These are phyloP conservation scores for Spathaspora sp. DNA, from an alignment of 1,139 yeast genomes.

Conservation along the genomic window DNA sequence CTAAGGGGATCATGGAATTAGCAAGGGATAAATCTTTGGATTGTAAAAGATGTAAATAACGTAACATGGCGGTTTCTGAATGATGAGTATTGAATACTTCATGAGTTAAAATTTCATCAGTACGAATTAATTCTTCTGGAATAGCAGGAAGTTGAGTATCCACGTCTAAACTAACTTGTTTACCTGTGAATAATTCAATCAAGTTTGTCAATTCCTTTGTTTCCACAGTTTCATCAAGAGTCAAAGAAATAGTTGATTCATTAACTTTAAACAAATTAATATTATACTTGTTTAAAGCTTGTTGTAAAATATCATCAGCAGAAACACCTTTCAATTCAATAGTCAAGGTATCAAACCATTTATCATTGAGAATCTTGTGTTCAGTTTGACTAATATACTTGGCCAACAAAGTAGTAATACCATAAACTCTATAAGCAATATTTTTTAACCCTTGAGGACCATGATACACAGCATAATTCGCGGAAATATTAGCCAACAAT, in stretches of 20 bases:
- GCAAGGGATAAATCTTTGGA: slow-evolving; percentile 89
- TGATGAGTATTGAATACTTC: slow-evolving; percentile 86
- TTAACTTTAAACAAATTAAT: slow-evolving; percentile 77
- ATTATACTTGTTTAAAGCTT: slow-evolving; percentile 60
- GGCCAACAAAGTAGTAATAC: slow-evolving; percentile 74
- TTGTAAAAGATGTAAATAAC: slow-evolving; percentile 85
- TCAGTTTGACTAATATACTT: slow-evolving; percentile 43
- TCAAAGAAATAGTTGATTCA: slow-evolving; percentile 62
- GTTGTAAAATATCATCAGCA: slow-evolving; percentile 55
- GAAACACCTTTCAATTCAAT: slow-evolving; percentile 54
- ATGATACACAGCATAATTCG: slow-evolving; percentile 95
- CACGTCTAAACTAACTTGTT: slow-evolving; percentile 16
- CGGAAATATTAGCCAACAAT: slow-evolving; percentile 88
- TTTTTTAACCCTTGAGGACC: slow-evolving; percentile 87
- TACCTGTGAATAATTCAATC: slow-evolving; percentile 56
- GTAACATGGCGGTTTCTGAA: slow-evolving; percentile 90
- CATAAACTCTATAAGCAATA: slow-evolving; percentile 78
- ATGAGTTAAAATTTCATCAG: slow-evolving; percentile 63
- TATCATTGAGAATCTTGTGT: slow-evolving; percentile 55
- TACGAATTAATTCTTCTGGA: slow-evolving; percentile 57
- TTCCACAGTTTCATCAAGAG: slow-evolving; percentile 85
- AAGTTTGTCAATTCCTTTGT: slow-evolving; percentile 59
- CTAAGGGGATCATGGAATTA: slow-evolving; percentile 94
- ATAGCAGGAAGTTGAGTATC: slow-evolving; percentile 47
- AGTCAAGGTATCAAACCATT: slow-evolving; percentile 89